Evolutionary conservation across 805 yeast species (phyloP), one percentile per base, ranked within the genome.

Genomic region (Nakazawaea wyomingensis): DNA sequence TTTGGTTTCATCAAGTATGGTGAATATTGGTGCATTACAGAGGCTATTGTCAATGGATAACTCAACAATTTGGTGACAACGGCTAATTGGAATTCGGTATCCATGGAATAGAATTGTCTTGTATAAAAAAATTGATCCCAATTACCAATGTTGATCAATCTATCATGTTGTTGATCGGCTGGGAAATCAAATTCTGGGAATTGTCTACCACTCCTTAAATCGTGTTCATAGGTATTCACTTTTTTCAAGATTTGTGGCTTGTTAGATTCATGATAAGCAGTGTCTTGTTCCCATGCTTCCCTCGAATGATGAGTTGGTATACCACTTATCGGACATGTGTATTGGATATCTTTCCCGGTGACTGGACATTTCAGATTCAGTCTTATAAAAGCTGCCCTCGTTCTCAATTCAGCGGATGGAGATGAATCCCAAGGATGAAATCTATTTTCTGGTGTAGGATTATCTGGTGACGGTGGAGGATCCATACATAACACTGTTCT

Each of bases 161-260:
- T 80, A 57, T 90, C 97, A 39, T 69, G 71, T 41, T 81, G 85
- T 62, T 85, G 95, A 13, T 70, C 73, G 4, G 77, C 80, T 5
- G 99, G 98, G 66, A 93, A 89, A 54, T 88, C 93, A 57, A 93
- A 90, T 66, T 93, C 98, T 18, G 96, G 96, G 65, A 93, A 91
- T 39, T 81, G 84, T 58, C 99, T 77, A 3, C 97, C 98, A 32
- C 93, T 82, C 61, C 98, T 78, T 51, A 93, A 69, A 65, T 93
- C 99, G 57, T 91, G 98, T 63, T 93, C 99, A 62, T 82, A 91
- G 41, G 86, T 77, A 63, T 93, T 93, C 33, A 87, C 97, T 65
- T 85, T 84, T 56, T 82, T 84, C 68, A 93, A 74, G 34, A 77
- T 64, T 56, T 88, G 86, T 61, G 85, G 85, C 49, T 70, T 77